Base-by-base conservation (phyloP, 306 rosid genomes). In the Lathyrus aphaca region DNA sequence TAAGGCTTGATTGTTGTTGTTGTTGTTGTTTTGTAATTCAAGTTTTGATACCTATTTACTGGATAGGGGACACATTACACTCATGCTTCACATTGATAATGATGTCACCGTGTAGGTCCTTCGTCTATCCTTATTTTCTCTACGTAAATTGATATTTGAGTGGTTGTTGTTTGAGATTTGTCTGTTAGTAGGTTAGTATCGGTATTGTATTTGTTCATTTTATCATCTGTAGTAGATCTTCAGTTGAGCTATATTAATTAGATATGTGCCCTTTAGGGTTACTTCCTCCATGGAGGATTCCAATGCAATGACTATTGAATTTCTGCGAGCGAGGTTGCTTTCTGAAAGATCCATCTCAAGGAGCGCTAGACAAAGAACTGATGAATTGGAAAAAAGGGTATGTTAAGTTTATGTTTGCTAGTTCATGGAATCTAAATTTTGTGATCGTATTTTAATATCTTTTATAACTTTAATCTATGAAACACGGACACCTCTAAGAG, bases 331-430 rank as follows among this genome's bases (percentile, higher is more conserved):
- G 19, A 86, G 97, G 81, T 80, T 94, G 72, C 89, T 94, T 67
- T 74, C 96, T 5, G 98, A 94, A 75, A 87, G 98, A 81, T 88
- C 96, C 11, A 86, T 88, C 78, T 90, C 98, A 62, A 90, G 74
- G 82, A 88, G 89, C 68, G 90, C 98, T 9, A 85, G 88, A 73
- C 89, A 86, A 71, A 85, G 98, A 84, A 93, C 91, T 46, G 85
- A 85, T 30, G 98, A 90, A 76, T 86, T 94, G 68, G 90, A 82
- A 55, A 80, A 80, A 78, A 80, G 79, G 89, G 98, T 83, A 85
- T 71, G 79, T 46, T 59, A 18, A 49, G 42, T 80, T 62, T 21
- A 64, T 30, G 51, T 58, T 78, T 27, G 64, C 65, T 68, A 40
- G 15, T 75, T 67, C 35, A 4, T 69, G 68, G 50, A 69, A 54